Conservation (phyloP, 2,329 filamentous ascomycete genomes). For the Teratosphaeria viscida region DNA sequence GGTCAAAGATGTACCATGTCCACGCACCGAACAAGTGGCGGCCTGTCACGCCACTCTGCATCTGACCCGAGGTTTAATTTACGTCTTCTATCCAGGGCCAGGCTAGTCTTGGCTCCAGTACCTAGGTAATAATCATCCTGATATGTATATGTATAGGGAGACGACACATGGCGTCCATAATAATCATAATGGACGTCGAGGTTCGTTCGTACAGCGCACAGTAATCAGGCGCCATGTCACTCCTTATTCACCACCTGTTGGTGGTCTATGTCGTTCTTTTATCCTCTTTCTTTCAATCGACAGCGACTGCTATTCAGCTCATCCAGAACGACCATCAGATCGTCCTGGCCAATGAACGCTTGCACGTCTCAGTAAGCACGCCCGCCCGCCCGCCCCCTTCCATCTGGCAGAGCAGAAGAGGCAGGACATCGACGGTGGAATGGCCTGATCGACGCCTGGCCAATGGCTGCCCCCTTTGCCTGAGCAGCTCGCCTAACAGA, state of each 20-base stretch:
- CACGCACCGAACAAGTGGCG: background rate
- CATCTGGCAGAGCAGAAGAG: background rate
- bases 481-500: background rate
- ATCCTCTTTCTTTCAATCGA: background rate
- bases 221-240: background rate
- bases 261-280: background rate
- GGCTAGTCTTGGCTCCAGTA: background rate
- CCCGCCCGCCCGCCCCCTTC: background rate
- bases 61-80: background rate
- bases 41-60: background rate
- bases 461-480: background rate
- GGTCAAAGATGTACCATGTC: background rate
- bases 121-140: no score
- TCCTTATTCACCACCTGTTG: background rate
- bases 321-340: slow-evolving; percentile 22
- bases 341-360: slow-evolving; percentile 34
- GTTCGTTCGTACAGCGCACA: background rate
- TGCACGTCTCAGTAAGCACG: slow-evolving; percentile 29
- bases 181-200: no score
- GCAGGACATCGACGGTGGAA: no score
- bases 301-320: slow-evolving; percentile 12
- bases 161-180: background rate
- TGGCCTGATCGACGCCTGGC: no score
- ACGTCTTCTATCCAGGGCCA: background rate
- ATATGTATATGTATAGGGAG: background rate